Evolutionary conservation across 129 eudicot species (phyloP).

Genomic region (Escallonia rubra): DNA sequence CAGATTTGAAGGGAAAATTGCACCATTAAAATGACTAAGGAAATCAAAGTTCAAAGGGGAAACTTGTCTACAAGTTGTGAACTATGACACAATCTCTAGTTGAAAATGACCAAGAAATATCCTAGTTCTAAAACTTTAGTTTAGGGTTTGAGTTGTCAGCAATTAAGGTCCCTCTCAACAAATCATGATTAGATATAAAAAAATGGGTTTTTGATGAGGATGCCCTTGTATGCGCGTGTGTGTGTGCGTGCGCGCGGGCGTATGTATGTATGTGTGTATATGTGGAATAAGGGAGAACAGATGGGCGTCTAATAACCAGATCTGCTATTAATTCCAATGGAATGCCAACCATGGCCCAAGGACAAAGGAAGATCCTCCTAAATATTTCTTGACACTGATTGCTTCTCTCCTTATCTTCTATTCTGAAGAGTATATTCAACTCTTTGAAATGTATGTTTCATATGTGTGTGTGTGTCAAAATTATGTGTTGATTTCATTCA

Average conservation of each 20-base stretch:
- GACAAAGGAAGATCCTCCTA: conserved; percentile 10
- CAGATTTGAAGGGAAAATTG: too few species aligned
- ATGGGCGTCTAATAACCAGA: neutral
- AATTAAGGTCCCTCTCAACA: neutral
- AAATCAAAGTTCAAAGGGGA: too few species aligned
- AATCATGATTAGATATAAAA: neutral
- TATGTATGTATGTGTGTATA: too few species aligned
- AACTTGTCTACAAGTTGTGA: too few species aligned
- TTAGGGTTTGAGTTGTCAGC: neutral
- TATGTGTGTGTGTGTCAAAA: conserved; percentile 4
- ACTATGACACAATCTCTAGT: too few species aligned
- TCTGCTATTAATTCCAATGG: conserved; percentile 1
- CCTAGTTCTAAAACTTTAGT: too few species aligned
- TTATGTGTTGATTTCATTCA: conserved; percentile 6
- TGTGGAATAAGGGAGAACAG: neutral
- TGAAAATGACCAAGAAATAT: too few species aligned
- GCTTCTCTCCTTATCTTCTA: neutral
- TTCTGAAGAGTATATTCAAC: neutral
- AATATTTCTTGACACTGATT: conserved; percentile 23
- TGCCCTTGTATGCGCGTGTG: neutral
- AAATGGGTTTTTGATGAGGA: neutral
- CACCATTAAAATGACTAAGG: too few species aligned
- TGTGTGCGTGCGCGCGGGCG: too few species aligned
- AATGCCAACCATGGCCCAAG: conserved; percentile 1
- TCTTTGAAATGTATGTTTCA: neutral